Evolutionary conservation across 2,329 filamentous ascomycete species (phyloP).

Genomic region (Daldinia sp.): DNA sequence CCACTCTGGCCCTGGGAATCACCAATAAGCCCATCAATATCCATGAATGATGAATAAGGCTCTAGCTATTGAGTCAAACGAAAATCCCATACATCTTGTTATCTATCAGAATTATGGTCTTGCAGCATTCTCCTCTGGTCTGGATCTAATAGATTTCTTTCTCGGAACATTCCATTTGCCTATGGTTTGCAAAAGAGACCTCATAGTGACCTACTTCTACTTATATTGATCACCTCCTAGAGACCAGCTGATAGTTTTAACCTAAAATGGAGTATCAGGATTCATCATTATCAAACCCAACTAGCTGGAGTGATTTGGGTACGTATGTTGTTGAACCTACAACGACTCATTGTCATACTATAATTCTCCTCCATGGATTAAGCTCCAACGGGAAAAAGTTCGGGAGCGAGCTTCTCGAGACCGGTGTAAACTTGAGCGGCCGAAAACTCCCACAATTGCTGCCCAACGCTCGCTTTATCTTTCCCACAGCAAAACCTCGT

Average conservation of each 20-base stretch:
- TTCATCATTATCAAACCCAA: background rate
- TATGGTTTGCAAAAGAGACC: background rate
- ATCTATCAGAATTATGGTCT: background rate
- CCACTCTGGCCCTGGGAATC: background rate
- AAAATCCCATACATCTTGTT: background rate
- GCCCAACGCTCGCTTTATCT: conserved; percentile 61
- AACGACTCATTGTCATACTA: conserved; percentile 31
- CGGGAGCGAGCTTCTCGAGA: conserved; percentile 51
- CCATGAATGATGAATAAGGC: background rate
- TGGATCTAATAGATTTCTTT: too few relatives aligned
- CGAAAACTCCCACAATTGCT: conserved; percentile 51
- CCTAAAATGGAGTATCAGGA: background rate
- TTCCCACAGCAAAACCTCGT: conserved; percentile 61
- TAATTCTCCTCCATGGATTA: conserved; percentile 44
- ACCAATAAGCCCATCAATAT: background rate
- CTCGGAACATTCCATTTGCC: too few relatives aligned
- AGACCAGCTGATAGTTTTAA: background rate
- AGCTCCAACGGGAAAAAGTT: conserved; percentile 47
- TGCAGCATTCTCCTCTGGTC: background rate
- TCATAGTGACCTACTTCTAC: background rate
- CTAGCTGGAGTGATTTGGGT: background rate
- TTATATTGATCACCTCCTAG: background rate
- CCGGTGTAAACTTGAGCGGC: conserved; percentile 46
- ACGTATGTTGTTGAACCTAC: conserved; percentile 44
- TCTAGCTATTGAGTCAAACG: background rate